Conservation (phyloP, 768 basidiomycete species). For the Serendipita sp. region DNA sequence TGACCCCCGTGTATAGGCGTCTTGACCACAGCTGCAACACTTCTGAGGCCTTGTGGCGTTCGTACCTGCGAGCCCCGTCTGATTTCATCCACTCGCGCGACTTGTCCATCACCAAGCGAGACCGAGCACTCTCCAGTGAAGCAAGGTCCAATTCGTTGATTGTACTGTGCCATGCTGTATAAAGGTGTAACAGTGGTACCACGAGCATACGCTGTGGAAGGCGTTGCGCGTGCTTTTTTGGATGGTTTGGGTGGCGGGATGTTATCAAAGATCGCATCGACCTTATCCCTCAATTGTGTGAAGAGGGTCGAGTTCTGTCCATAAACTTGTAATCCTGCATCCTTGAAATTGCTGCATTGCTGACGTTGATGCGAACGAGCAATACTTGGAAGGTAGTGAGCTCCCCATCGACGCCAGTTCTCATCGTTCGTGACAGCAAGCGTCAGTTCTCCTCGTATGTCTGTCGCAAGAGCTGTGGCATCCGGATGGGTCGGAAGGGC, state of each 20-base stretch:
- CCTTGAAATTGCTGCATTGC: conserved; percentile 14
- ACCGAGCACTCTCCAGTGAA: conserved; percentile 8
- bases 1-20: background rate
- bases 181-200: background rate
- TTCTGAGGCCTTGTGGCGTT: conserved; percentile 8
- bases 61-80: conserved; percentile 3
- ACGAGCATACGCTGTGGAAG: background rate
- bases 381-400: conserved; percentile 12
- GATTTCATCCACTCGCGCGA: conserved; percentile 3
- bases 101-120: background rate
- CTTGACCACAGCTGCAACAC: conserved; percentile 2
- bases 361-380: conserved; percentile 13
- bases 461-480: conserved; percentile 10
- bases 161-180: conserved; percentile 10
- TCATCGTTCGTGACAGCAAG: conserved; percentile 5
- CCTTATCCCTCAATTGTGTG: conserved; percentile 7
- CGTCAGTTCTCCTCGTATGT: conserved; percentile 11
- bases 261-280: conserved; percentile 12
- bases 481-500: conserved; percentile 4
- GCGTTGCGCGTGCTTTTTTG: background rate
- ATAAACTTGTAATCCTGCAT: conserved; percentile 11
- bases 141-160: conserved; percentile 10
- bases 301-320: conserved; percentile 11
- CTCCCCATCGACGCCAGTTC: conserved; percentile 10
- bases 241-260: conserved; percentile 13